These are phyloP conservation scores for Senna siamea DNA, from an alignment of 306 rosid genomes.

Conservation along the genomic window DNA sequence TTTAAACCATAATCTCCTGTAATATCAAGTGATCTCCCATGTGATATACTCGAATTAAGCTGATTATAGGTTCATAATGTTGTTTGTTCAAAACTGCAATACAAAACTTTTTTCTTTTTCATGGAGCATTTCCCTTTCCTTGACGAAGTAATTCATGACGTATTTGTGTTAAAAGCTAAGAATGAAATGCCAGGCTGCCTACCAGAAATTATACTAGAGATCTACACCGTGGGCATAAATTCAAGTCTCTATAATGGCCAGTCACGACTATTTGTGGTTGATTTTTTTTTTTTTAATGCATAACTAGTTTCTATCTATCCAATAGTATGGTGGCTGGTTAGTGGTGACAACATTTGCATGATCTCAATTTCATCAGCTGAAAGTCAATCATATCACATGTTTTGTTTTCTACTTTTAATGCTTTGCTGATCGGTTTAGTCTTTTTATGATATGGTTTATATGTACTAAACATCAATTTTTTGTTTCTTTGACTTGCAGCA, in stretches of 20 bases:
- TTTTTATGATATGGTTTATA: background rate
- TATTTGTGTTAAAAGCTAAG: background rate
- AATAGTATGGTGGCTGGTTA: background rate
- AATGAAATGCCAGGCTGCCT: background rate
- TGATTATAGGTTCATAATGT: background rate
- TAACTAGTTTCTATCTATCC: conserved; percentile 1
- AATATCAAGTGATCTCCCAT: too few species aligned
- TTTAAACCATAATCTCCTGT: background rate
- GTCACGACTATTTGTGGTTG: background rate
- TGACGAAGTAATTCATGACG: background rate
- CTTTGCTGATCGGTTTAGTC: background rate
- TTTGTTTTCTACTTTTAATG: background rate
- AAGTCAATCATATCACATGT: background rate
- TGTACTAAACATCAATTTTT: background rate
- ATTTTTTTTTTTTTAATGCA: background rate
- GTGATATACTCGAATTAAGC: background rate
- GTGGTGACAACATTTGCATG: background rate
- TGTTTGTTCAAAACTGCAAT: background rate
- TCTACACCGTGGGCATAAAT: background rate
- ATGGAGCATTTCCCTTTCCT: background rate
- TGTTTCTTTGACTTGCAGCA: conserved; percentile 49
- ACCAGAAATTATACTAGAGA: background rate
- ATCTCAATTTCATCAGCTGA: background rate
- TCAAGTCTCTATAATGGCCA: conserved; percentile 2
- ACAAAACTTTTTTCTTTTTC: too few species aligned